Evolutionary conservation across 2,329 filamentous ascomycete species (phyloP).

Genomic region (Cytospora paraplurivora): DNA sequence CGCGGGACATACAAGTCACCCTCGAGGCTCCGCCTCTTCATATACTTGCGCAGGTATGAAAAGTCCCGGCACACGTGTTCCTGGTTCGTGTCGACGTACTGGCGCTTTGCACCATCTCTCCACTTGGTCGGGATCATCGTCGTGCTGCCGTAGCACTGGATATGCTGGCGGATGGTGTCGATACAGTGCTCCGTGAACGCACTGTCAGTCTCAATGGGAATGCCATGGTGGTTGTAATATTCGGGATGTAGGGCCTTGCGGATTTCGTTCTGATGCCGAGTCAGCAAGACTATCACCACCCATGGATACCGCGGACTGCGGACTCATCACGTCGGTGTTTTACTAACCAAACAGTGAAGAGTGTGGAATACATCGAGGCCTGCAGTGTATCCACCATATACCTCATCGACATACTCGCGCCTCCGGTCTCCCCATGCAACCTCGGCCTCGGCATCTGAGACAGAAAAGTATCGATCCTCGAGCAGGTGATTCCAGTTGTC

Average conservation of each 20-base stretch:
- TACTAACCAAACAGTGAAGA: slow-evolving; percentile 31
- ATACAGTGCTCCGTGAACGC: slow-evolving; percentile 32
- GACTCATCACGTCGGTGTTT: not conserved
- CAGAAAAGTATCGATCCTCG: slow-evolving; percentile 27
- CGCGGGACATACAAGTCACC: slow-evolving; percentile 22
- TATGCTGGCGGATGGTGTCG: slow-evolving; percentile 32
- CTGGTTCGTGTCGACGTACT: slow-evolving; percentile 33
- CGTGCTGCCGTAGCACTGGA: slow-evolving; percentile 32
- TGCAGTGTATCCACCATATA: slow-evolving; percentile 27
- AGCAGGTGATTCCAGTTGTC: slow-evolving; percentile 26
- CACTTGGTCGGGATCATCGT: slow-evolving; percentile 31
- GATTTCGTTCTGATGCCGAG: slow-evolving; percentile 27
- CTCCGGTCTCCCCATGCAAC: slow-evolving; percentile 25
- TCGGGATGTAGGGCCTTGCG: slow-evolving; percentile 30
- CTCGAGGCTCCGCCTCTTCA: slow-evolving; percentile 14
- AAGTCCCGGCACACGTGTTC: slow-evolving; percentile 33
- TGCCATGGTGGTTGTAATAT: slow-evolving; percentile 24
- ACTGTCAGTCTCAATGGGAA: slow-evolving; percentile 12
- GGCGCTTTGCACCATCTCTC: slow-evolving; percentile 28
- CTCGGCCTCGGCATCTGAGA: slow-evolving; percentile 24
- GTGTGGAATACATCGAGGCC: slow-evolving; percentile 32
- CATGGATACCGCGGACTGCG: not conserved
- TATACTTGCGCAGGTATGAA: slow-evolving; percentile 18
- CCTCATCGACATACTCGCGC: slow-evolving; percentile 24
- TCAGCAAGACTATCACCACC: not conserved